Evolutionary conservation across 2,329 filamentous ascomycete genomes (phyloP).

Genomic region (Colletotrichum nymphaeae): DNA sequence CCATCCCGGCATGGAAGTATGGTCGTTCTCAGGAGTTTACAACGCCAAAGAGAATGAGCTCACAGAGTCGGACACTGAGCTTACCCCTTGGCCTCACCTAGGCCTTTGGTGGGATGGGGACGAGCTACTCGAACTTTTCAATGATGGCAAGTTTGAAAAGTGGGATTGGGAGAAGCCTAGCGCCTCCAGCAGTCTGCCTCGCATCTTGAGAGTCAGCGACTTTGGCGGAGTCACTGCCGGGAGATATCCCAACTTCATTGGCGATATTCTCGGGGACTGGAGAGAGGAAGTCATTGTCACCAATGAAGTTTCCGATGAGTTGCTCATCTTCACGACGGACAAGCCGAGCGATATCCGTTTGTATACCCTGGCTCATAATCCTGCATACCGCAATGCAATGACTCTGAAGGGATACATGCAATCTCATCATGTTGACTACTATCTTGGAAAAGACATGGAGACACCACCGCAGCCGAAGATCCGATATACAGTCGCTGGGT

Average conservation of each 20-base stretch:
- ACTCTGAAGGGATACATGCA: constrained; percentile 41
- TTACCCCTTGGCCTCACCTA: constrained; percentile 24
- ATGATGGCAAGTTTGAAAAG: constrained; percentile 40
- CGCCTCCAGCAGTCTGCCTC: background rate
- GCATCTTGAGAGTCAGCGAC: constrained; percentile 2
- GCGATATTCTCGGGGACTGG: constrained; percentile 40
- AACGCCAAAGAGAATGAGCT: constrained; percentile 34
- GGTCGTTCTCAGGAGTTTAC: constrained; percentile 39
- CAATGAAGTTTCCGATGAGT: constrained; percentile 32
- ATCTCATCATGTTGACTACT: constrained; percentile 40
- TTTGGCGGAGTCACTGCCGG: constrained; percentile 21
- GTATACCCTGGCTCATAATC: constrained; percentile 41
- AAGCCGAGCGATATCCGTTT: constrained; percentile 36
- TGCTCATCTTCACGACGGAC: constrained; percentile 40
- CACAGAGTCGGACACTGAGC: background rate
- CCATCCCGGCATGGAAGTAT: constrained; percentile 37
- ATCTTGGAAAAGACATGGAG: constrained; percentile 36
- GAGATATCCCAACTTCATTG: constrained; percentile 35
- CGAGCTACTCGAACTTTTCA: constrained; percentile 38
- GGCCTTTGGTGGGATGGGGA: constrained; percentile 37
- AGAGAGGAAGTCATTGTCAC: constrained; percentile 39
- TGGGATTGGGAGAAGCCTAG: constrained; percentile 32
- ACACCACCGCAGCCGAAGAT: constrained; percentile 32
- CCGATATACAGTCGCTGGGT: constrained; percentile 7
- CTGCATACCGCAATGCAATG: constrained; percentile 41